Evolutionary conservation across 352 stramenopile species (phyloP).

Genomic region (Phytophthora litchii): DNA sequence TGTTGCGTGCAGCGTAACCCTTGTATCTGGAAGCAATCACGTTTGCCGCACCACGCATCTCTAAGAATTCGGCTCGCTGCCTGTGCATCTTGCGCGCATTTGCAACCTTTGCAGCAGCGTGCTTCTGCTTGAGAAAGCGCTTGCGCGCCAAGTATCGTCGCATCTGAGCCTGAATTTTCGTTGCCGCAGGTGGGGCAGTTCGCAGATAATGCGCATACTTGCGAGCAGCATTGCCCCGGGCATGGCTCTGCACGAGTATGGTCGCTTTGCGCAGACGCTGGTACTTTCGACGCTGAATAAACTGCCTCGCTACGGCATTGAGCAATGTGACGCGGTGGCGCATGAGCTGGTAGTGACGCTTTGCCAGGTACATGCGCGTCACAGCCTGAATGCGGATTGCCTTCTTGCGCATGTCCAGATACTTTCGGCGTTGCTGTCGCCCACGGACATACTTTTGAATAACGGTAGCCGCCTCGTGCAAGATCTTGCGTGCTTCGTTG

Average conservation of each 20-base stretch:
- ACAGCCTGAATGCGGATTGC: conserved; percentile 73
- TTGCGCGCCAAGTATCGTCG: conserved; percentile 72
- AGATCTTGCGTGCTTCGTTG: conserved; percentile 87
- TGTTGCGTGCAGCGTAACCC: conserved; percentile 57
- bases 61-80: conserved; percentile 66
- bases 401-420: conserved; percentile 59
- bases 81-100: conserved; percentile 75
- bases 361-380: conserved; percentile 73
- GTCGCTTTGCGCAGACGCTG: conserved; percentile 61
- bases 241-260: conserved; percentile 76
- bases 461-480: conserved; percentile 71
- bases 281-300: conserved; percentile 78
- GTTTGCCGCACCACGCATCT: conserved; percentile 63
- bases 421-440: conserved; percentile 72
- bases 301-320: conserved; percentile 75
- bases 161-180: conserved; percentile 79
- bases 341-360: conserved; percentile 54
- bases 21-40: conserved; percentile 84
- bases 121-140: conserved; percentile 68
- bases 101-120: conserved; percentile 70
- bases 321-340: conserved; percentile 65
- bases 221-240: conserved; percentile 75
- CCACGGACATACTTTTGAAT: conserved; percentile 83
- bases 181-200: conserved; percentile 75
- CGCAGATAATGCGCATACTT: conserved; percentile 72